These are phyloP conservation scores for Apocynum venetum DNA, from an alignment of 257 asterid species.

Conservation along the genomic window DNA sequence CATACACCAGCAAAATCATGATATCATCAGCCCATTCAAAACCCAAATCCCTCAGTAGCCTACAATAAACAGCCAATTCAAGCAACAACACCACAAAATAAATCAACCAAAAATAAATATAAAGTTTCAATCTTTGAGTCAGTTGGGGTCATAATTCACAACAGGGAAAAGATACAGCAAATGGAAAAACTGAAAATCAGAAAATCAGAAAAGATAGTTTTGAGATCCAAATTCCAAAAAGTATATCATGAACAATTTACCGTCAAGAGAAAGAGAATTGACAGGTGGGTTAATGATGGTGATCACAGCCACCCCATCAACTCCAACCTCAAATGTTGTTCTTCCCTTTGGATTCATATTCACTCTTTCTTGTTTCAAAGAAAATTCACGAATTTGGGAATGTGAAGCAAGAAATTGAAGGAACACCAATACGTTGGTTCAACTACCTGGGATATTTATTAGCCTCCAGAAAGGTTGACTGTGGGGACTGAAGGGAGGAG, in stretches of 20 bases:
- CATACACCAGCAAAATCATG: background rate
- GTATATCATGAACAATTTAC: conserved; percentile 28
- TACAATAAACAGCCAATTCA: background rate
- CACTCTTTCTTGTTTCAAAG: background rate
- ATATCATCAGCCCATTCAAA: background rate
- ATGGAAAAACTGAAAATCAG: background rate
- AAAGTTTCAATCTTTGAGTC: conserved; percentile 3
- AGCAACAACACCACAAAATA: background rate
- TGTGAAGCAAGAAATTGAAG: background rate
- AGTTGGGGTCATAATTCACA: background rate
- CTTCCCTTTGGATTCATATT: conserved; percentile 49
- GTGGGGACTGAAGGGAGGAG: conserved; percentile 9
- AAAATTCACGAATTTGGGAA: background rate
- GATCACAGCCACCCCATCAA: conserved; percentile 88
- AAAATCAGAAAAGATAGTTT: background rate
- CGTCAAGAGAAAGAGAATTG: conserved; percentile 93
- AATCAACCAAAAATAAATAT: background rate
- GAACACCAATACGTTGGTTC: background rate
- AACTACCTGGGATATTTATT: background rate
- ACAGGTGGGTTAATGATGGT: conserved; percentile 95
- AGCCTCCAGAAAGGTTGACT: background rate
- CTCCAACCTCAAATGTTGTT: conserved; percentile 77
- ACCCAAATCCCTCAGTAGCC: background rate
- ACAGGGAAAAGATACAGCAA: background rate
- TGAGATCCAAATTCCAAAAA: background rate